Evolutionary conservation across 192 early-diverging fungal genomes (phyloP), one percentile per base, ranked within the genome.

Genomic region (Coemansia sp.): DNA sequence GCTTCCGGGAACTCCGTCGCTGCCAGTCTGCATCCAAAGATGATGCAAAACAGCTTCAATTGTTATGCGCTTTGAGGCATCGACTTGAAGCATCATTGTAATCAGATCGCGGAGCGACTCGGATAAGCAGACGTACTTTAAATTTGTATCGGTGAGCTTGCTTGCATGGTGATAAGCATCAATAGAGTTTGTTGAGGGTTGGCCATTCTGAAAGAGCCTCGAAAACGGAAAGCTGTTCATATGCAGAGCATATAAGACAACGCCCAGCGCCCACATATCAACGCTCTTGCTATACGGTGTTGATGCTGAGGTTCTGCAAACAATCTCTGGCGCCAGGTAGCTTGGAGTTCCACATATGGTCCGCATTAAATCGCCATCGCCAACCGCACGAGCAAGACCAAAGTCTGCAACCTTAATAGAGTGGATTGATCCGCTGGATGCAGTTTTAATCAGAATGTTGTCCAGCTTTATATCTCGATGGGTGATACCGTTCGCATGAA

Each of bases 381-480:
- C 71, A 20, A 85, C 72, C 9, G 61, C 76, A 14, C 76, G 67
- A 14, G 85, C 85, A 49, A 92, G 85, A 17, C 90, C 90, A 84
- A 92, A 92, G 65, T 92, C 90, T 2, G 88, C 85, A 32, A 92
- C 79, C 48, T 81, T 85, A 14, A 85, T 76, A 32, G 63, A 58
- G 2, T 41, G 45, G 7, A 69, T 56, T 10, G 62, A 41, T 10
- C 67, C 69, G 56, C 41, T 49, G 0, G 67, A 51, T 11, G 65
- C 45, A 14, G 49, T 50, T 46, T 75, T 78, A 40, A 83, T 78
- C 56, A 83, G 60, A 37, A 92, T 82, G 65, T 91, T 92, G 61
- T 93, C 93, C 0, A 91, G 92, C 76, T 99, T 99, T 19, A 99
- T 79, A 74, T 99, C 98, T 17, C 98, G 89, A 76, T 99, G 98